Conservation (phyloP, 1,284 basidiomycete genomes). For the Marasmius oreades region DNA sequence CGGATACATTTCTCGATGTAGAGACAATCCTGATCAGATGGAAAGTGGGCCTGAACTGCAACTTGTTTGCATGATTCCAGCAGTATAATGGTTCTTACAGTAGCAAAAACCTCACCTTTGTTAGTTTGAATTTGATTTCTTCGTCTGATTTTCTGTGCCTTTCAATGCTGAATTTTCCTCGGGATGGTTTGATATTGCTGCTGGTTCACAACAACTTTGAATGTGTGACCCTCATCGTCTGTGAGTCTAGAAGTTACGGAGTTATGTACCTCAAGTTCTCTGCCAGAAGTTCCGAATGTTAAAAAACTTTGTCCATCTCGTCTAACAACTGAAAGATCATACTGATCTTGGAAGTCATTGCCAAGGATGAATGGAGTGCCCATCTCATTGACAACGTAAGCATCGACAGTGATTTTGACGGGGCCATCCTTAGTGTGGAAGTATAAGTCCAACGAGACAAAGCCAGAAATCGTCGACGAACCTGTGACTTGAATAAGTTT, state of each 20-base stretch:
- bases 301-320: conserved; percentile 15
- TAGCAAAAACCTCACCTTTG: neutral
- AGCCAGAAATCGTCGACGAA: conserved; percentile 21
- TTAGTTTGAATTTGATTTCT: neutral
- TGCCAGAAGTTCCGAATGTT: conserved; percentile 18
- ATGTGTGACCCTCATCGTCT: conserved; percentile 9
- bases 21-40: neutral
- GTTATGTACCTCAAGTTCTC: conserved; percentile 8
- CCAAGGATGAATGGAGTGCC: conserved; percentile 23
- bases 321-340: conserved; percentile 23
- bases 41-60: neutral
- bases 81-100: conserved; percentile 9
- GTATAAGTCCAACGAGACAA: conserved; percentile 19
- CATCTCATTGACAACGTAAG: conserved; percentile 23
- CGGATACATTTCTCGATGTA: conserved; percentile 1
- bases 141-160: neutral
- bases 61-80: conserved; percentile 6
- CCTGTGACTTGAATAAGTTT: conserved; percentile 24
- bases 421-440: conserved; percentile 21
- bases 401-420: conserved; percentile 24
- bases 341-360: conserved; percentile 29
- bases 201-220: neutral
- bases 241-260: conserved; percentile 1
- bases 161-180: neutral
- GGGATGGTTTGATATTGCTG: conserved; percentile 3